Percentiles rank a stretch among this genome's conserved stretches.
Conservation (phyloP, 2,329 filamentous ascomycete species). For the Monilinia fructigena region DNA sequence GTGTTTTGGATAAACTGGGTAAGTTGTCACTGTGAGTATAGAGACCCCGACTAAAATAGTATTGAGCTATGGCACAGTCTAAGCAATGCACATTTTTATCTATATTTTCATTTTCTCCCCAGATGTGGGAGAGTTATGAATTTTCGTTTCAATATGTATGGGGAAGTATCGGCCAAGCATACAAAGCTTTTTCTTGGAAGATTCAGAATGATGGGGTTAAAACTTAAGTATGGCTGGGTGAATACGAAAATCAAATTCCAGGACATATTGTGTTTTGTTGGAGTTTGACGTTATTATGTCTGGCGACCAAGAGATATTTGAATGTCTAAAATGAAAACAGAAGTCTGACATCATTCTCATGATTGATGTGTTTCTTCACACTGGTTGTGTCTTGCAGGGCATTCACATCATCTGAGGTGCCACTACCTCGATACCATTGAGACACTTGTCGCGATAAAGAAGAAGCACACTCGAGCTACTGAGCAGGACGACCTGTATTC, state of each 20-base stretch:
- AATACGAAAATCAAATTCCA: neutral
- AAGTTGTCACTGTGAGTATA: neutral
- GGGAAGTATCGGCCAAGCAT: neutral
- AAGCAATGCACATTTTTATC: neutral
- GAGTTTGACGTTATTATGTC: constrained; percentile 2
- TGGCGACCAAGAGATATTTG: neutral
- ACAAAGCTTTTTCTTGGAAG: neutral
- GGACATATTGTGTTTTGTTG: neutral
- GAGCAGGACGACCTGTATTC: neutral
- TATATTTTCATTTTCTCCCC: no score
- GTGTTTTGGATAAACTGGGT: neutral
- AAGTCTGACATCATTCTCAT: neutral
- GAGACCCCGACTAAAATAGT: neutral
- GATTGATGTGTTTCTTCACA: neutral
- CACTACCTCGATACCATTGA: neutral
- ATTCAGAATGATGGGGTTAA: neutral
- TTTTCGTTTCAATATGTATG: neutral
- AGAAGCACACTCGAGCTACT: neutral
- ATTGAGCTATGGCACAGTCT: neutral
- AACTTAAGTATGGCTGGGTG: neutral
- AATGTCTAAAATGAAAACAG: neutral
- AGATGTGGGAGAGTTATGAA: neutral
- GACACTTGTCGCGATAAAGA: constrained; percentile 6
- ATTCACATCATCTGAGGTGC: neutral
- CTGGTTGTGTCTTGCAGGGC: neutral